Base-by-base conservation (phyloP, 148 eudicot species). In the Heliosperma pusillum region DNA sequence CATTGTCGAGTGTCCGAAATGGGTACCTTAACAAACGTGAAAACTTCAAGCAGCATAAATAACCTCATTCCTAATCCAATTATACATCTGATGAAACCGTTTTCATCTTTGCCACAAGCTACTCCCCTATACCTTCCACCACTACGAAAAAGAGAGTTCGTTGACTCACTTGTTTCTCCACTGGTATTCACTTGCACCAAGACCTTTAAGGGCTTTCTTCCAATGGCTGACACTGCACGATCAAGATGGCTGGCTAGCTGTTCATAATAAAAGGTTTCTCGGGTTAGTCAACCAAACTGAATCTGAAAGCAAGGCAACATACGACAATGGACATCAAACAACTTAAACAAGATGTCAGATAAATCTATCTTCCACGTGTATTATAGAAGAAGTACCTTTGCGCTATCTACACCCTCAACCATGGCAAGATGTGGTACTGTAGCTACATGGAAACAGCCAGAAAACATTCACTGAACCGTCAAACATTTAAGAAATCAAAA, bases 161-260 rank as follows among this genome's bases (percentile, higher is more conserved):
- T 57, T 70, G 66, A 86, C 97, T 85, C 75, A 95, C 97, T 90
- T 80, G 75, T 77, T 89, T 95, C 98, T 74, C 98, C 97, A 74
- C 98, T 95, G 63, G 98, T 90, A 78, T 95, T 95, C 55, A 95
- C 98, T 86, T 95, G 98, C 64, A 95, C 91, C 76, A 95, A 78
- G 62, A 95, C 92, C 74, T 86, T 86, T 81, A 95, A 83, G 73
- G 98, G 98, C 66, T 85, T 84, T 81, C 98, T 85, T 70, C 91
- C 92, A 27, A 90, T 77, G 76, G 74, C 83, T 52, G 92, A 86
- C 69, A 92, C 89, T 27, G 80, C 92, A 73, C 96, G 96, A 80
- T 95, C 93, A 82, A 95, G 98, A 80, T 89, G 82, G 80, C 86
- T 92, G 47, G 97, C 97, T 65, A 95, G 57, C 97, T 95, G 88